These are phyloP conservation scores for Rhynchosporium agropyri DNA, from an alignment of 2,329 filamentous ascomycete genomes.

Conservation along the genomic window DNA sequence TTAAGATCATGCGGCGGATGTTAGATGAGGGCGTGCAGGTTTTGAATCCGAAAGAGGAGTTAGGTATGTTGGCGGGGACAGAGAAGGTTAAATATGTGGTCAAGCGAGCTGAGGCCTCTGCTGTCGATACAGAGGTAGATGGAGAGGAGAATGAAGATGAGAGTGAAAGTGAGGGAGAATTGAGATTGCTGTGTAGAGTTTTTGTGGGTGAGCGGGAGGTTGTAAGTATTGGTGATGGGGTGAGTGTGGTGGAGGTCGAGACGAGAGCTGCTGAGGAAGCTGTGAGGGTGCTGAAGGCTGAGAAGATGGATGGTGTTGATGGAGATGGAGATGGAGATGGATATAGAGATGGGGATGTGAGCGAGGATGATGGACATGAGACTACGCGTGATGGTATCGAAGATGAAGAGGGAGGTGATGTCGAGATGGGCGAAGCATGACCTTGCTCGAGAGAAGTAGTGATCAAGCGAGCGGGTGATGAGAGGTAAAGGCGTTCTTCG, in stretches of 20 bases:
- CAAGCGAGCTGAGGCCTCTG: constrained; percentile 27
- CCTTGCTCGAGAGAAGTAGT: too few species aligned
- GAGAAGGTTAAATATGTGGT: constrained; percentile 58
- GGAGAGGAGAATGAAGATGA: neutral
- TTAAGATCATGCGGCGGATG: constrained; percentile 63
- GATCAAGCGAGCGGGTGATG: neutral
- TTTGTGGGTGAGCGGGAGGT: constrained; percentile 52
- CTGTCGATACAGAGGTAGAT: neutral
- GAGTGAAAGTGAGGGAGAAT: constrained; percentile 17
- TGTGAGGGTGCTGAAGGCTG: constrained; percentile 42
- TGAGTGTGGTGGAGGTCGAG: constrained; percentile 55
- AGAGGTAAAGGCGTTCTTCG: neutral
- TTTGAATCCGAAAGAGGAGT: constrained; percentile 66
- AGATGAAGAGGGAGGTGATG: neutral
- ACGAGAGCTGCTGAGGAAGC: constrained; percentile 58
- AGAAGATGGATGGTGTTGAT: constrained; percentile 6
- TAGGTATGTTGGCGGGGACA: constrained; percentile 60
- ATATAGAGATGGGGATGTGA: neutral
- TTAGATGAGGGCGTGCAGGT: constrained; percentile 61
- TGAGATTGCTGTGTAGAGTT: constrained; percentile 50
- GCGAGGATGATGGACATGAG: neutral
- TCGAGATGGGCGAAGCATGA: constrained; percentile 14
- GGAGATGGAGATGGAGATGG: neutral
- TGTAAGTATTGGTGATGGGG: constrained; percentile 49
- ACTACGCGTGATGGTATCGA: neutral